Base-by-base conservation (phyloP, 148 eudicot species). In the Chenopodium quinoa region DNA sequence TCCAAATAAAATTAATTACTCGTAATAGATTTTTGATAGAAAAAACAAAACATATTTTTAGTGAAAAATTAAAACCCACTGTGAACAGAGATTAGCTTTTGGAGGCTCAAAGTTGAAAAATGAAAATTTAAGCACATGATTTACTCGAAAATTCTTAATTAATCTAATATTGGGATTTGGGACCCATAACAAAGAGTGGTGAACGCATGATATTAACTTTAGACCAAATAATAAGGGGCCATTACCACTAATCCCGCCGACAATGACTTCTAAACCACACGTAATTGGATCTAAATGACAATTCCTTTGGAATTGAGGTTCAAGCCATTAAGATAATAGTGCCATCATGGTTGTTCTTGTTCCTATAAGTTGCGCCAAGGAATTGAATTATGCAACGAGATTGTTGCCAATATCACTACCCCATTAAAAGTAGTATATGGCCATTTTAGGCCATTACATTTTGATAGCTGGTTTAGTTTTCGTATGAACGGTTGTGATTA, bases 211-310 rank as follows among this genome's bases (percentile, higher is more conserved):
- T 52, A 73, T 74, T 22, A 74, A 44, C 54, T 72, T 73, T 74
- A 14, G 31, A 52, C 77, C 20, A 74, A 71, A 71, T 56, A 1
- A 58, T 9, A 20, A 50, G n/a, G 37, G 65, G 63, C 71, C 31
- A 32, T 32, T 75, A 37, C 54, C 67, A 34, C 78, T 75, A 67
- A 52, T 75, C 67, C 34, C 40, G 69, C 83, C 79, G 79, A 82
- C 84, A 67, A 46, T 23, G 32, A 52, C 74, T 31, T 76, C 47
- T 76, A 68, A 69, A 67, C 79, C 75, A 76, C 78, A 67, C 63
- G 72, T 63, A 74, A 63, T 68, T 56, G 22, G 34, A 23, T 20
- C 75, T 75, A 50, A 40, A 68, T 14, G 25, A 67, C 19, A 67
- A 67, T 37, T 67, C 71, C 17, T 2, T 19, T 1, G 5, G 71